phyloP scores from a whole-genome alignment of 2,329 filamentous ascomycete genomes.

The Setomelanomma holmii region DNA sequence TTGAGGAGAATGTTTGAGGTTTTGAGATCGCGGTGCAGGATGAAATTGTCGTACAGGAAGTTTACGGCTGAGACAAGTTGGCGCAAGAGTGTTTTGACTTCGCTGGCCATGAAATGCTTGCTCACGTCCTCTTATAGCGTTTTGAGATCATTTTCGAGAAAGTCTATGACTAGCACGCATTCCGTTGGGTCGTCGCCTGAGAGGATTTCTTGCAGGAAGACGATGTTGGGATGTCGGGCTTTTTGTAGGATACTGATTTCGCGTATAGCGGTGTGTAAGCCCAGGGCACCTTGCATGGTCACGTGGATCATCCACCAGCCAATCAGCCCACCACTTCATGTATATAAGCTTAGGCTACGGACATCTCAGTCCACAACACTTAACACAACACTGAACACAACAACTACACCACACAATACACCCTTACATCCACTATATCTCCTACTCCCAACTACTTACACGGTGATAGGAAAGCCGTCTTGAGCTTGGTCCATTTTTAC shows the following conservation, averaged over 20 bases:
- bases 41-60: constrained; percentile 89
- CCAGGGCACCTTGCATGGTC: too few relatives aligned
- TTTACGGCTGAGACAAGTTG: constrained; percentile 84
- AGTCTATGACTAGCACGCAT: constrained; percentile 95
- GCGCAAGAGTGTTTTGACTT: constrained; percentile 86
- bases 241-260: constrained; percentile 92
- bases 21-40: constrained; percentile 63
- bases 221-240: constrained; percentile 82
- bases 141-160: constrained; percentile 96
- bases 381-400: too few relatives aligned
- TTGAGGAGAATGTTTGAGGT: constrained; percentile 76
- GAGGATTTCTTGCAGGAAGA: constrained; percentile 82
- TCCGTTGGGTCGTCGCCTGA: constrained; percentile 71
- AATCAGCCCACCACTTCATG: too few relatives aligned
- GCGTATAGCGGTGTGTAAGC: constrained; percentile 80
- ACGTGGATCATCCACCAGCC: too few relatives aligned
- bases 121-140: constrained; percentile 92
- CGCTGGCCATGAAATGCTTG: constrained; percentile 89
- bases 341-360: too few relatives aligned
- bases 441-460: too few relatives aligned
- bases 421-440: too few relatives aligned
- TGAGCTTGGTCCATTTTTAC: constrained; percentile 79
- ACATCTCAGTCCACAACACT: too few relatives aligned
- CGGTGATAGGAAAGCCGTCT: constrained; percentile 92
- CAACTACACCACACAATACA: too few relatives aligned